These are phyloP conservation scores for Peziza echinospora DNA, from an alignment of 495 filamentous ascomycete species.

Conservation along the genomic window DNA sequence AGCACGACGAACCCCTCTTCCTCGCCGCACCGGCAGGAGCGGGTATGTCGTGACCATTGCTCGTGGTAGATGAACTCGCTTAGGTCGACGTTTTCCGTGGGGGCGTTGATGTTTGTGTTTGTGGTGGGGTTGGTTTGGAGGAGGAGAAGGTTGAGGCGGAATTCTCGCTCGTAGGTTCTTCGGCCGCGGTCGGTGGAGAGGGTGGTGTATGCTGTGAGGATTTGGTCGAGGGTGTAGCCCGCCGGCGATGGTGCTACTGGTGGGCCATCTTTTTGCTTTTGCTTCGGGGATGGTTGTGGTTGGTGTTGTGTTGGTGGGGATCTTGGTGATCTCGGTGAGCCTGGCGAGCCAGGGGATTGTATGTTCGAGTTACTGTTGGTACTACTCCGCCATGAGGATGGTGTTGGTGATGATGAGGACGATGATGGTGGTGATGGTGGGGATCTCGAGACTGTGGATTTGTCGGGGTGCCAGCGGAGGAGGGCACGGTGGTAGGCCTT, in stretches of 20 bases:
- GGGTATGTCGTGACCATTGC: constrained; percentile 33
- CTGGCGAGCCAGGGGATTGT: constrained; percentile 11
- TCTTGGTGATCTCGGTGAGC: too few relatives aligned
- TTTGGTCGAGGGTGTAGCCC: constrained; percentile 44
- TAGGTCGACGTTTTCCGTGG: too few relatives aligned
- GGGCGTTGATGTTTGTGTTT: too few relatives aligned
- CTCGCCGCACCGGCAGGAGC: constrained; percentile 63
- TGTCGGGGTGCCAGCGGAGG: constrained; percentile 66
- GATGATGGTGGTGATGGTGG: constrained; percentile 3
- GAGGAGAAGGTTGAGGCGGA: too few relatives aligned
- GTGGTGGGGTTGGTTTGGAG: too few relatives aligned
- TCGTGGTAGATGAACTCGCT: constrained; percentile 40
- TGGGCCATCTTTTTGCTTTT: too few relatives aligned
- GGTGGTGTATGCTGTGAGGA: constrained; percentile 50
- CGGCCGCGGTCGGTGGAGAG: constrained; percentile 38
- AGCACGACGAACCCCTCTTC: constrained; percentile 44
- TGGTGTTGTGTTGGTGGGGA: too few relatives aligned
- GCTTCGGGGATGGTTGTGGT: too few relatives aligned
- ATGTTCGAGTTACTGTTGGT: constrained; percentile 4
- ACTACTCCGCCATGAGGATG: too few relatives aligned
- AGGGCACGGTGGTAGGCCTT: constrained; percentile 59
- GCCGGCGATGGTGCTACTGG: too few relatives aligned
- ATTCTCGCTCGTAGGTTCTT: constrained; percentile 36
- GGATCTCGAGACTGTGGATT: constrained; percentile 18
- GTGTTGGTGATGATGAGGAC: background rate